A percentile compares a stretch with the other conserved stretches of the same genome.
Conservation (phyloP, 176 grass and related monocot genomes). For the Eremochloa ophiuroides region DNA sequence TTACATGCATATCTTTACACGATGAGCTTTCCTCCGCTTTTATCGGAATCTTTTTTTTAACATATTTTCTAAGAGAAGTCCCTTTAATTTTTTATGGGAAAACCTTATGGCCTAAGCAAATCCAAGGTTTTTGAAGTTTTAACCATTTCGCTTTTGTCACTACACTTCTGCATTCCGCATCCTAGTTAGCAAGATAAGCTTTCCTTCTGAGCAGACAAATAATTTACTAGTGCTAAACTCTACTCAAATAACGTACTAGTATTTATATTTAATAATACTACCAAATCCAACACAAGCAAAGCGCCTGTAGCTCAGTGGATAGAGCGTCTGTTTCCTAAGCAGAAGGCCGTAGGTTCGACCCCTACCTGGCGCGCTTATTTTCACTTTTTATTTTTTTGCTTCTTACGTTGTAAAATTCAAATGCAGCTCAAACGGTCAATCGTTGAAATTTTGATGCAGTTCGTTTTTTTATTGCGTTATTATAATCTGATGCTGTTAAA, state of each 20-base stretch:
- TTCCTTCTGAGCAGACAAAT: not conserved
- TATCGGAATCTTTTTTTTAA: not conserved
- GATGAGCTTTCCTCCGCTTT: not conserved
- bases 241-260: too few species aligned
- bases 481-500: too few species aligned
- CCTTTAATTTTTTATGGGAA: not conserved
- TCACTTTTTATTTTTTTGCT: too few species aligned
- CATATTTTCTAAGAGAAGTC: not conserved
- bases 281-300: too few species aligned
- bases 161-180: not conserved
- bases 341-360: slow-evolving; percentile 85
- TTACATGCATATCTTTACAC: not conserved
- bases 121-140: not conserved
- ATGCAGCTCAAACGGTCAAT: too few species aligned
- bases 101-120: slow-evolving; percentile 27
- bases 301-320: slow-evolving; percentile 90
- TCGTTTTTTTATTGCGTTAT: not conserved
- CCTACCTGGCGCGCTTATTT: slow-evolving; percentile 79
- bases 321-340: slow-evolving; percentile 91
- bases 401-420: too few species aligned
- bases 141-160: too few species aligned
- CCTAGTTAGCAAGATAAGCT: not conserved
- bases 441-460: too few species aligned
- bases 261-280: too few species aligned
- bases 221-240: too few species aligned